Base-by-base conservation (phyloP, 768 basidiomycete species). In the Tulasnella sp. region DNA sequence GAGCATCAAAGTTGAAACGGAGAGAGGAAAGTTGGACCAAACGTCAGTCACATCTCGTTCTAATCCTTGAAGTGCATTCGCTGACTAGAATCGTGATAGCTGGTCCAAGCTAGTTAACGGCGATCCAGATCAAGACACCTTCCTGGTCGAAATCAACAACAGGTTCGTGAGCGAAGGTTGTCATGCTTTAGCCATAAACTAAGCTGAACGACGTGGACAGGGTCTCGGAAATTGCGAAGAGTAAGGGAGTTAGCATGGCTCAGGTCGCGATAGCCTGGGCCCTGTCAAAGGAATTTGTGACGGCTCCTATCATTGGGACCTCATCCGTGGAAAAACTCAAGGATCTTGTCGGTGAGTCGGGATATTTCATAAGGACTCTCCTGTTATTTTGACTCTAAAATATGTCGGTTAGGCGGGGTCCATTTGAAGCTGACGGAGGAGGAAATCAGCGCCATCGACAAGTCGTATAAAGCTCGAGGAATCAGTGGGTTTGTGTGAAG, bases 231-330 rank as follows among this genome's bases (percentile, higher is more conserved):
- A 73, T 73, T 14, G 72, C 72, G 3, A 15, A 49, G 40, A 52
- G 42, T 22, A n/a, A 34, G 12, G 31, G 31, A 2, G 64, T 75
- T 34, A 37, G 36, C 74, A 75, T 75, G 74, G 74, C 74, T 34
- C 74, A 75, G 31, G 74, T 75, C 8, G 74, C 74, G 3, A n/a
- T 67, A 12, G 54, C 74, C 22, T 75, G 54, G 74, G 31, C 74
- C 45, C 49, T 73, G 22, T 73, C 72, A 0, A 73, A 73, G 72
- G 0, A 45, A 31, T 42, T 73, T 15, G 54, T 75, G 25, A 67
- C 67, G 11, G 74, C 74, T 31, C 74, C 74, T n/a, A 75, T 75
- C 38, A 68, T 75, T 67, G 74, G 74, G 11, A 67, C 74, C 9
- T 69, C 74, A 19, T 34, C 36, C 19, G 12, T 38, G 38, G 64